Percentiles rank a stretch among this genome's conserved stretches.
Evolutionary conservation across 2,329 filamentous ascomycete species (phyloP).

Genomic region (Clarireedia monteithiana): DNA sequence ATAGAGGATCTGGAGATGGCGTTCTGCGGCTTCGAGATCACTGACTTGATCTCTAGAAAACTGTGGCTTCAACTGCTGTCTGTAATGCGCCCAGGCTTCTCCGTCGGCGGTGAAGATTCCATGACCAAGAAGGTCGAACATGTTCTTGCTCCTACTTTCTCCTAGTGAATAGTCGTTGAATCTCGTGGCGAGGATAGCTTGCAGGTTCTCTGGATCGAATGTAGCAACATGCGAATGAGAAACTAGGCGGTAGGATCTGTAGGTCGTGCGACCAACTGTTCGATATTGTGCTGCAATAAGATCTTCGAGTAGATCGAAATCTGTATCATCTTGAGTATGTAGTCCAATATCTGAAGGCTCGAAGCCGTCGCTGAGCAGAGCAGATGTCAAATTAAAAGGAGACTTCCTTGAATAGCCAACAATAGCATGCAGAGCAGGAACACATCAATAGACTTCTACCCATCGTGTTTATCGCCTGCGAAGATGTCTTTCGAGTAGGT

Average conservation of each 20-base stretch:
- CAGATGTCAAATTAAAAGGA: no score
- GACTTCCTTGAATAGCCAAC: no score
- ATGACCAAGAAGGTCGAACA: conserved; percentile 28
- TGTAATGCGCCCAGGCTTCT: conserved; percentile 31
- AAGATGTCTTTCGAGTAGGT: no score
- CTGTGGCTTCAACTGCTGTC: conserved; percentile 32
- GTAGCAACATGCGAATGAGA: conserved; percentile 37
- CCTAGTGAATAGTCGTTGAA: conserved; percentile 31
- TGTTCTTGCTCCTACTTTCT: conserved; percentile 25
- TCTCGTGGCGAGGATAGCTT: conserved; percentile 28
- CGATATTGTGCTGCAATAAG: conserved; percentile 10
- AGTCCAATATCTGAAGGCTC: background rate
- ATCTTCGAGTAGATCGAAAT: conserved; percentile 21
- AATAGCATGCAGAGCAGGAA: no score
- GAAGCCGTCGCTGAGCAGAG: no score
- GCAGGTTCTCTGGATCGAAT: conserved; percentile 28
- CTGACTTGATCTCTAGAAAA: conserved; percentile 30
- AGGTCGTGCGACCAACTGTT: conserved; percentile 13
- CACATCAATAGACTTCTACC: no score
- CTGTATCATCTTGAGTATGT: conserved; percentile 9
- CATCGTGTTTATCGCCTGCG: no score
- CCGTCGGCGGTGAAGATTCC: conserved; percentile 36
- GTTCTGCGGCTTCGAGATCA: conserved; percentile 31
- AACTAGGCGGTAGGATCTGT: conserved; percentile 8
- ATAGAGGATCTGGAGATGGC: conserved; percentile 43